A percentile compares a stretch with the other conserved stretches of the same genome.
phyloP scores from a whole-genome alignment of 805 yeast species.

The Cyberlindnera veronae region DNA sequence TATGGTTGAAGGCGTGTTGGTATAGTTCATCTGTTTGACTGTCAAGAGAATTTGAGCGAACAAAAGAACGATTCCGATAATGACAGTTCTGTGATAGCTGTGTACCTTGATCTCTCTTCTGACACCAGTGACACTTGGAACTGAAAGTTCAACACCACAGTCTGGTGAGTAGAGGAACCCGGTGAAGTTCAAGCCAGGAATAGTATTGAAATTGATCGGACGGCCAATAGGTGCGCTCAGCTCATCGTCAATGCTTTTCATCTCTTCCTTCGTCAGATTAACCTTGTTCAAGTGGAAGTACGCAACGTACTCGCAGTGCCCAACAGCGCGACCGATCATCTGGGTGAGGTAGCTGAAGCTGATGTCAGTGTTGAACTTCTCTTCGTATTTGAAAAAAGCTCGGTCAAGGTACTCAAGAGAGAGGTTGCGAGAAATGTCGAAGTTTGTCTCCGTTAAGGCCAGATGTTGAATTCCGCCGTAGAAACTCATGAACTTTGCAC shows the following conservation, averaged over 20 bases:
- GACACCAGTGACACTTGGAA: constrained; percentile 46
- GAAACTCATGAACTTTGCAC: constrained; percentile 64
- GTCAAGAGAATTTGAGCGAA: constrained; percentile 32
- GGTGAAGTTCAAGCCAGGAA: constrained; percentile 55
- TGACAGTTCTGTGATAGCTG: constrained; percentile 17
- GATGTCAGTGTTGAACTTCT: constrained; percentile 22
- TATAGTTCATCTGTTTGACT: constrained; percentile 60
- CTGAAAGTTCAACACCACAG: constrained; percentile 60
- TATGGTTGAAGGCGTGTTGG: constrained; percentile 77
- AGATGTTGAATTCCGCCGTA: constrained; percentile 56
- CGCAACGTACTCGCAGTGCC: constrained; percentile 66
- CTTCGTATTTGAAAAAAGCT: constrained; percentile 27
- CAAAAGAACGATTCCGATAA: constrained; percentile 19
- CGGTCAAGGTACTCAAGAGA: constrained; percentile 42
- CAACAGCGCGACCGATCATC: constrained; percentile 30
- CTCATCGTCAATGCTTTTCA: constrained; percentile 68
- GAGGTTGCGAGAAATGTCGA: constrained; percentile 42
- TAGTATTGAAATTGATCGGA: constrained; percentile 48
- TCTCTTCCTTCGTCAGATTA: constrained; percentile 45
- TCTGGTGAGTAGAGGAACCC: constrained; percentile 84
- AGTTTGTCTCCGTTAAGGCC: constrained; percentile 41
- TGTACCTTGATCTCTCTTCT: constrained; percentile 45
- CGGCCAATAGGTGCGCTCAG: constrained; percentile 70
- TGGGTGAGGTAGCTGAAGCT: constrained; percentile 23
- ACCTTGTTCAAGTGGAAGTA: constrained; percentile 71